A percentile compares a stretch with the other conserved stretches of the same genome.
phyloP scores from a whole-genome alignment of 306 rosid species.

The Sophora flavescens region DNA sequence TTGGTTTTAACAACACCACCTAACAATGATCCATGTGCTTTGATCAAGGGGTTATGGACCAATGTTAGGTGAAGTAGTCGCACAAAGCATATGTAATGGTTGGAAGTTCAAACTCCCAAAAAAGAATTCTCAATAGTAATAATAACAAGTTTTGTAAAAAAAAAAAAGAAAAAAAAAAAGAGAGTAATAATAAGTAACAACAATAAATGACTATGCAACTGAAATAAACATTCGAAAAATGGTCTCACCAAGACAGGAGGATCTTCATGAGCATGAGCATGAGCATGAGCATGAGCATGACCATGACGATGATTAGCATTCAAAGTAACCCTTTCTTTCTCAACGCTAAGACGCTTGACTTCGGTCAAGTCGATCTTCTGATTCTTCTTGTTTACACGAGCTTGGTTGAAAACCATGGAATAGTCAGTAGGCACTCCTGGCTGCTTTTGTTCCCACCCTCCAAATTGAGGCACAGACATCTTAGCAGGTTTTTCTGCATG shows the following conservation, averaged over 20 bases:
- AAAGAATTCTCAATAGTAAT: not conserved
- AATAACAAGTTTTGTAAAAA: too few relatives aligned
- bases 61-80: slow-evolving; percentile 44
- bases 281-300: slow-evolving; percentile 32
- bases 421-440: slow-evolving; percentile 66
- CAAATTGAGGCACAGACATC: slow-evolving; percentile 88
- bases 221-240: not conserved
- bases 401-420: slow-evolving; percentile 71
- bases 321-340: slow-evolving; percentile 51
- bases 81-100: not conserved
- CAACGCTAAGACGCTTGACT: slow-evolving; percentile 58
- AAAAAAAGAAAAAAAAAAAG: too few relatives aligned
- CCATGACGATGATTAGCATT: slow-evolving; percentile 33
- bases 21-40: slow-evolving; percentile 54
- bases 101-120: not conserved
- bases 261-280: slow-evolving; percentile 20
- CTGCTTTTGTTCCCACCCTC: slow-evolving; percentile 77
- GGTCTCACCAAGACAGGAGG: slow-evolving; percentile 34
- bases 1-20: slow-evolving; percentile 20
- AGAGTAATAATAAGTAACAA: too few relatives aligned
- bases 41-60: slow-evolving; percentile 65
- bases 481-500: slow-evolving; percentile 58
- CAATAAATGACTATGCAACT: not conserved
- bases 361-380: slow-evolving; percentile 61
- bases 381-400: slow-evolving; percentile 73